Evolutionary conservation across 1,139 yeast genomes (phyloP).

Genomic region (Scheffersomyces illinoinensis): DNA sequence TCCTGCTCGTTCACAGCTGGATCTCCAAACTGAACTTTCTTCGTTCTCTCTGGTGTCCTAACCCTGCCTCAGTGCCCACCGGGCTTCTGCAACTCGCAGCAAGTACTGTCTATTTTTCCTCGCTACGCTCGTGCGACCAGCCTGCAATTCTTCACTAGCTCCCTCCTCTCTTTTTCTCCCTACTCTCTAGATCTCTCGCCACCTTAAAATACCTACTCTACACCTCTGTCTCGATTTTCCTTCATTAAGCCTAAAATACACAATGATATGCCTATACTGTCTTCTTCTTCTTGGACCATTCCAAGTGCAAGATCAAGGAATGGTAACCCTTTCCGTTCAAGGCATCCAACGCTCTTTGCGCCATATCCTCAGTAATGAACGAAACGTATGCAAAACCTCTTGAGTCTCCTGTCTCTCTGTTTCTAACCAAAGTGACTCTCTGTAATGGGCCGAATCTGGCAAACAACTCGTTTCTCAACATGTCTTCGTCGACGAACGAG

Average conservation of each 20-base stretch:
- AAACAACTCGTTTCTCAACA: conserved; percentile 72
- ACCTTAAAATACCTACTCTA: neutral
- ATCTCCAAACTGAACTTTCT: neutral
- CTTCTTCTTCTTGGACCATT: conserved; percentile 50
- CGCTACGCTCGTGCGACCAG: too few relatives aligned
- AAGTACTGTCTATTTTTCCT: too few relatives aligned
- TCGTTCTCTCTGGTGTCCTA: neutral
- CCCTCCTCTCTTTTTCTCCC: neutral
- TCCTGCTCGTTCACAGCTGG: neutral
- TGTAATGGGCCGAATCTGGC: conserved; percentile 71
- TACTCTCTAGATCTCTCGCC: neutral
- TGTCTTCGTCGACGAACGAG: conserved; percentile 80
- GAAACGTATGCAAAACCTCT: conserved; percentile 98
- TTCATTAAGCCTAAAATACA: neutral
- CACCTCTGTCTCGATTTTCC: neutral
- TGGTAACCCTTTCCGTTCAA: conserved; percentile 92
- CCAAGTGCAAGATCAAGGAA: conserved; percentile 82
- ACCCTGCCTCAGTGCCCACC: neutral
- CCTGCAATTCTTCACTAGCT: too few relatives aligned
- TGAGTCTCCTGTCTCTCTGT: conserved; percentile 91
- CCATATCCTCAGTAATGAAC: conserved; percentile 66
- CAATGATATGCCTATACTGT: conserved; percentile 1
- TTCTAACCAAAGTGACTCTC: conserved; percentile 83
- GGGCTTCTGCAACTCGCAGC: neutral
- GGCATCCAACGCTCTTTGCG: conserved; percentile 74